A percentile compares a stretch with the other conserved stretches of the same genome.
These are phyloP conservation scores for Colletotrichum australisinense DNA, from an alignment of 2,329 filamentous ascomycete genomes.

Conservation along the genomic window DNA sequence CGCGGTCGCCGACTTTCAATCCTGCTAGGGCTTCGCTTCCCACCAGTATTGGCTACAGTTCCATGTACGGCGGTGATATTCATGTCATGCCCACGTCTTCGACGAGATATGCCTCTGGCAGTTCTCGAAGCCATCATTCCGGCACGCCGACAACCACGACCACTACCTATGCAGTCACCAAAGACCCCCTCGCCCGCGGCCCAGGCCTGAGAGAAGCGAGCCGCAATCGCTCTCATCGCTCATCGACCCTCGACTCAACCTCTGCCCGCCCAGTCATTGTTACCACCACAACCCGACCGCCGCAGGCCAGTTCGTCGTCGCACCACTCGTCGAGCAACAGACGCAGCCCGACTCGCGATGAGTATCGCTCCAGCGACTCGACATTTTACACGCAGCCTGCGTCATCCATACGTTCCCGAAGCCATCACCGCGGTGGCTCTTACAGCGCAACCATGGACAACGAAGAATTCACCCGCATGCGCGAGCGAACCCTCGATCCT, in stretches of 20 bases:
- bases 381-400: constrained; percentile 69
- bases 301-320: constrained; percentile 53
- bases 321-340: constrained; percentile 44
- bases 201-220: constrained; percentile 60
- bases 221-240: constrained; percentile 56
- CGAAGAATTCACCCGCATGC: constrained; percentile 62
- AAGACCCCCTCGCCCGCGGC: constrained; percentile 61
- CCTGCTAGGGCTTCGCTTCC: constrained; percentile 67
- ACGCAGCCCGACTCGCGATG: constrained; percentile 62
- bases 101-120: constrained; percentile 43
- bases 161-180: constrained; percentile 67
- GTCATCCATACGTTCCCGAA: constrained; percentile 64
- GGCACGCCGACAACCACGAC: constrained; percentile 50
- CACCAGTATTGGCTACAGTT: constrained; percentile 60
- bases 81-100: constrained; percentile 62
- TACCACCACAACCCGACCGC: constrained; percentile 60
- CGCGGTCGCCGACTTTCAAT: constrained; percentile 57
- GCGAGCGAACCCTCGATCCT: constrained; percentile 60
- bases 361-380: constrained; percentile 64
- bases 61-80: constrained; percentile 64
- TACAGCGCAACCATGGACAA: constrained; percentile 62
- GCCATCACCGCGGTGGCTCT: constrained; percentile 53
- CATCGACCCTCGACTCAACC: constrained; percentile 62
- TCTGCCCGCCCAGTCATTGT: constrained; percentile 66
- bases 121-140: constrained; percentile 33